Base-by-base conservation (phyloP, 1,284 basidiomycete genomes). In the Entoloma clypeatum region DNA sequence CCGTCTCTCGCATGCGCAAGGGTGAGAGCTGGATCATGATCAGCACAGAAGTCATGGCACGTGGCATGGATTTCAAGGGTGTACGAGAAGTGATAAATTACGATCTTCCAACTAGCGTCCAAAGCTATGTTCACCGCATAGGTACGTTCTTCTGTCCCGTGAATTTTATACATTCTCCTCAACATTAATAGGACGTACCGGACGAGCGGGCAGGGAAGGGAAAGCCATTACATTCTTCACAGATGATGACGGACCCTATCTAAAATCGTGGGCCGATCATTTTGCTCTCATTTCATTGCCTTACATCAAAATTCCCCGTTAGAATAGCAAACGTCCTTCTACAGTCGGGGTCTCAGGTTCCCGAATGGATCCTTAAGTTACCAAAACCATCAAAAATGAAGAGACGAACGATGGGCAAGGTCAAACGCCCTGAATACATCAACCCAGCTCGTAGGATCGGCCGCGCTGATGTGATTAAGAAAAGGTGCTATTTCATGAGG, bases 31-130 rank as follows among this genome's bases (percentile, higher is more conserved):
- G 93, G 93, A 78, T 93, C 18, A 79, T 97, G 74, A 77, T 96
- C 36, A 89, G 85, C 50, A 97, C 93, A 10, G 94, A 97, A 59
- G 88, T 96, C 26, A 87, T 96, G 84, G 92, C 92, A 8, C 77
- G 96, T 50, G 96, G 95, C 3, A 94, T 99, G 81, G 95, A 99
- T 60, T 98, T 99, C 70, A 89, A 90, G 61, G 93, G 93, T 9
- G 85, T 99, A 30, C 75, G 86, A 49, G 84, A 97, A 53, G 94
- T 99, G 8, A 86, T 99, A 61, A 99, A 97, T 64, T 97, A 93
- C 57, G 93, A 96, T 63, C 95, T 96, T 63, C 93, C 93, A 2
- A 92, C 86, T 39, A 92, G 81, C 41, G 86, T 95, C 2, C 92
- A 96, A 61, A 91, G 85, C 54, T 99, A 99, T 58, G 80, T 99